phyloP scores from a whole-genome alignment of 1,284 basidiomycete genomes.

The Irpex lacteus region DNA sequence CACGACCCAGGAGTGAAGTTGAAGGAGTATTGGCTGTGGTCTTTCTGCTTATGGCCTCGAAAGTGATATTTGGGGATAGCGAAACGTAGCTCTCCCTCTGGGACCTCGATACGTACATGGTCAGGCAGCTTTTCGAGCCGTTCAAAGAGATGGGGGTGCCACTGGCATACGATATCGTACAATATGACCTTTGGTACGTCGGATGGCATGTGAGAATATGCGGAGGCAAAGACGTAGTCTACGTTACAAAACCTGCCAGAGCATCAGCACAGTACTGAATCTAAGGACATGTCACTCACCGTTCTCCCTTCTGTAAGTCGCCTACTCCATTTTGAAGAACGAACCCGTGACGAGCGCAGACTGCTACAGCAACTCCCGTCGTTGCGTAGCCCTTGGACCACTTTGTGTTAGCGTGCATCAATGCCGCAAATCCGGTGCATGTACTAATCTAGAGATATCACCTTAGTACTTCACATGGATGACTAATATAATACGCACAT shows the following conservation, averaged over 20 bases:
- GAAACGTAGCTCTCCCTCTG: background rate
- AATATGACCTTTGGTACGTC: background rate
- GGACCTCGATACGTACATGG: background rate
- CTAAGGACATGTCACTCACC: background rate
- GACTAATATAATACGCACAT: too few relatives aligned
- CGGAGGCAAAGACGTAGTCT: constrained; percentile 2
- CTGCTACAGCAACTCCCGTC: background rate
- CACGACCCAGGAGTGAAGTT: constrained; percentile 14
- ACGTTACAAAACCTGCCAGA: constrained; percentile 1
- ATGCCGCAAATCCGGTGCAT: constrained; percentile 3
- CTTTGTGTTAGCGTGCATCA: constrained; percentile 2
- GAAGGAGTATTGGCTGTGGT: constrained; percentile 5
- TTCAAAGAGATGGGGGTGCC: background rate
- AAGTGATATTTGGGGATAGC: constrained; percentile 10
- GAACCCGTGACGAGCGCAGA: constrained; percentile 3
- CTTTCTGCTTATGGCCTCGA: constrained; percentile 1
- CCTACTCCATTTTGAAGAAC: constrained; percentile 5
- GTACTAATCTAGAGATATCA: background rate
- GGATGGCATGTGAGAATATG: background rate
- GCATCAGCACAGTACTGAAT: background rate
- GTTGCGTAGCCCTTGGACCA: background rate
- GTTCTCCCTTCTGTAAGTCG: constrained; percentile 12
- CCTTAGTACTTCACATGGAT: too few relatives aligned
- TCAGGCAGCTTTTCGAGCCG: background rate
- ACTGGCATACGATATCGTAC: constrained; percentile 7